Percentiles rank a stretch among this genome's conserved stretches.
These are phyloP conservation scores for Stentor roeselii DNA, from an alignment of 73 alveolate genomes.

Conservation along the genomic window DNA sequence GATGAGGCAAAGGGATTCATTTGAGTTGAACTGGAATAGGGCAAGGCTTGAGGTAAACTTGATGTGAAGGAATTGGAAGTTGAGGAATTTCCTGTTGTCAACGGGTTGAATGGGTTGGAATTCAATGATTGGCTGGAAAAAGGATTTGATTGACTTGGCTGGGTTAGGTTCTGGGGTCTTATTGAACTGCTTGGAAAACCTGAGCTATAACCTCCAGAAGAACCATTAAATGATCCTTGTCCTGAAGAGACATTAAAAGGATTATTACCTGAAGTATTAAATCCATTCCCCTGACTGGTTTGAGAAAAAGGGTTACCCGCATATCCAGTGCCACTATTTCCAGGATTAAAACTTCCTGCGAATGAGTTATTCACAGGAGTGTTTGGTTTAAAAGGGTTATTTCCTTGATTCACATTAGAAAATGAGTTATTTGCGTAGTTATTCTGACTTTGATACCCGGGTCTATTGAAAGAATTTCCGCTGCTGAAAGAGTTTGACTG, in stretches of 20 bases:
- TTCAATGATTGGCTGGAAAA: not conserved
- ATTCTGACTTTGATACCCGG: too few relatives aligned
- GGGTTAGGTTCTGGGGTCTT: not conserved
- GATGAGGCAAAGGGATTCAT: not conserved
- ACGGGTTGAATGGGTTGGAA: not conserved
- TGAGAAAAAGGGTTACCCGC: slow-evolving; percentile 1
- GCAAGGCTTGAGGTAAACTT: not conserved
- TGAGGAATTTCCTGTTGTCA: not conserved
- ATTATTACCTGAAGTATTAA: not conserved
- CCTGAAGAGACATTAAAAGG: not conserved
- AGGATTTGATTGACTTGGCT: not conserved
- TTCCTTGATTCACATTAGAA: too few relatives aligned
- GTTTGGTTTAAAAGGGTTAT: too few relatives aligned
- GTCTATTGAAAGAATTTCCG: too few relatives aligned
- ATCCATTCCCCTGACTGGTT: too few relatives aligned
- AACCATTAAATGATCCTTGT: not conserved
- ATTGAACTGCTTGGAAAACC: not conserved
- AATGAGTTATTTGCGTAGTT: too few relatives aligned
- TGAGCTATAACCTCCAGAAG: not conserved
- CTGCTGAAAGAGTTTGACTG: too few relatives aligned
- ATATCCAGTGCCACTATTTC: too few relatives aligned
- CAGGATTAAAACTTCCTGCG: too few relatives aligned
- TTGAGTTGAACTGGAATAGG: not conserved
- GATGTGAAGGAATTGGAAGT: not conserved
- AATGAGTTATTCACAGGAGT: too few relatives aligned